Base-by-base conservation (phyloP, 352 stramenopile species). In the Pythium phragmiticola region DNA sequence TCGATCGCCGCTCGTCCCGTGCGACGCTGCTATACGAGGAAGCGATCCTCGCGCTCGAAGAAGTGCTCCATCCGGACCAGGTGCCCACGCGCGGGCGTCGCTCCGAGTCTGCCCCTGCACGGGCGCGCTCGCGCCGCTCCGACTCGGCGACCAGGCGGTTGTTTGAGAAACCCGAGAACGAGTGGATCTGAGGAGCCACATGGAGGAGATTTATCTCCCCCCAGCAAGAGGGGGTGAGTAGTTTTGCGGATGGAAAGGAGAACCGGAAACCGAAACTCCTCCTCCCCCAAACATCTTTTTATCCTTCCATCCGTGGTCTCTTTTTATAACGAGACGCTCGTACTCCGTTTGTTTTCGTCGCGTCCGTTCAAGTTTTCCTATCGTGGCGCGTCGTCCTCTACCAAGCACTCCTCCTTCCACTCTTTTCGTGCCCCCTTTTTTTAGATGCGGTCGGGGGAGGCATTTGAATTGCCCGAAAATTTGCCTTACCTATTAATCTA, bases 1-100 rank as follows among this genome's bases (percentile, higher is more conserved):
- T 70, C 5, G 64, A 66, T 2, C 57, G 64, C n/a, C 57, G 64
- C 41, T 56, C 57, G 21, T 65, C 64, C 9, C 43, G 52, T 1
- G 64, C 64, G n/a, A 63, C 64, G 16, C n/a, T 66, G 57, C 64
- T 70, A 3, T 70, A 70, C 57, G 64, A 70, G 16, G 64, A 70
- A 41, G 64, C 64, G 5, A 66, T 70, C 51, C 36, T 42, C 39
- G 64, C 64, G 37, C 58, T 70, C 3, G 64, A 70, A 28, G 64
- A 70, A 19, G 64, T 52, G 43, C 64, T 70, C 21, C 57, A 70
- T 37, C 64, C 64, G 26, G 52, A 66, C 16, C 33, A 57, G 13
- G 17, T 33, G 13, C 14, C 33, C 17, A 63, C 50, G 4, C 56
- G 57, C 14, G 21, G 37, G 43, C 45, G 49, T 16, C 63, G 63